Conservation (phyloP, 2,329 filamentous ascomycete genomes). For the Talaromyces piceae region DNA sequence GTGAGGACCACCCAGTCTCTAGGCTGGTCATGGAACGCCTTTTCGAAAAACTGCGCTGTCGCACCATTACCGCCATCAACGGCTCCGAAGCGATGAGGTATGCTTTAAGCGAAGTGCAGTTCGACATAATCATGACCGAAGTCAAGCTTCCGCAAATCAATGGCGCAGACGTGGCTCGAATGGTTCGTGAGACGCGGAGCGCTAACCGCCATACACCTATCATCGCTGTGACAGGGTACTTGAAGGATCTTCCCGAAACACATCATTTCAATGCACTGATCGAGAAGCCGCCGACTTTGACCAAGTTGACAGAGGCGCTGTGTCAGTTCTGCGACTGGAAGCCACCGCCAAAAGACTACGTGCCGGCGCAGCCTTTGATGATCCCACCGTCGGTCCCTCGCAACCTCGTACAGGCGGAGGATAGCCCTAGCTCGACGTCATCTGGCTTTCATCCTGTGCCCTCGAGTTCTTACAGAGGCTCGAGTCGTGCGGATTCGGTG, state of each 20-base stretch:
- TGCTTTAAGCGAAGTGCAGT: constrained; percentile 94
- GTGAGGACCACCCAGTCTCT: constrained; percentile 95
- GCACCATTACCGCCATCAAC: constrained; percentile 84
- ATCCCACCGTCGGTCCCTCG: constrained; percentile 55
- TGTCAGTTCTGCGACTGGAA: constrained; percentile 91
- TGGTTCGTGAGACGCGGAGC: constrained; percentile 96
- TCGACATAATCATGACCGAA: constrained; percentile 97
- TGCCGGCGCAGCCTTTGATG: constrained; percentile 47
- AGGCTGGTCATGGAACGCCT: constrained; percentile 98
- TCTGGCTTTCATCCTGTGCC: constrained; percentile 61
- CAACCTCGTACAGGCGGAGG: constrained; percentile 57
- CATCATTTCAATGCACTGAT: constrained; percentile 95
- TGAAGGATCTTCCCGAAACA: constrained; percentile 92
- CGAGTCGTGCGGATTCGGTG: constrained; percentile 81
- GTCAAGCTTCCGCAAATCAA: constrained; percentile 93
- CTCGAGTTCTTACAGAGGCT: constrained; percentile 69
- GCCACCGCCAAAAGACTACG: constrained; percentile 56
- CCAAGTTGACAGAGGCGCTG: constrained; percentile 82
- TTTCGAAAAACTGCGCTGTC: constrained; percentile 87
- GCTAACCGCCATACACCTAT: constrained; percentile 91
- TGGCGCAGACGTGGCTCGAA: constrained; percentile 88
- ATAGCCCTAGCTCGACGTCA: constrained; percentile 77
- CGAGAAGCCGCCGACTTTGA: constrained; percentile 90
- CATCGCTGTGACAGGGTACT: constrained; percentile 90
- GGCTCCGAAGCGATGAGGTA: constrained; percentile 89